Percentiles rank a stretch among this genome's conserved stretches.
Conservation (phyloP, 441 rosid genomes). For the Euphorbia celastroides region DNA sequence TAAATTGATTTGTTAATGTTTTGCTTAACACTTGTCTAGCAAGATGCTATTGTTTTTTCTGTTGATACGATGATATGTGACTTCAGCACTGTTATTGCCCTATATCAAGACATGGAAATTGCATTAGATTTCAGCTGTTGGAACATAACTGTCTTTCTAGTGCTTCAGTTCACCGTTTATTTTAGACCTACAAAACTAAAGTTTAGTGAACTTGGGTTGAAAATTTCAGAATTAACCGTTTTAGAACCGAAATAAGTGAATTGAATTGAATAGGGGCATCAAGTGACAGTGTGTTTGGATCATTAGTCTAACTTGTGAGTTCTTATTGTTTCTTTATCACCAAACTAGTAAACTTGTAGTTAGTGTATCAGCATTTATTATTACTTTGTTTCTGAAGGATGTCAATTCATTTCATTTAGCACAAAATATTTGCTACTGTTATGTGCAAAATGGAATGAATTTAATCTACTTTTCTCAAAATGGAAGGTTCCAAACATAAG, state of each 20-base stretch:
- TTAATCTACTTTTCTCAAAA: no score
- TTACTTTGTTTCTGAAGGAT: no score
- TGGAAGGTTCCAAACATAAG: no score
- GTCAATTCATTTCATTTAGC: no score
- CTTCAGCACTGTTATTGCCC: not conserved
- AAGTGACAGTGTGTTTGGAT: no score
- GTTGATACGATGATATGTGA: not conserved
- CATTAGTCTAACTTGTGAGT: no score
- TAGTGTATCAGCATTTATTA: no score
- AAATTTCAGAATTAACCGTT: not conserved
- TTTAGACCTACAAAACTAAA: not conserved
- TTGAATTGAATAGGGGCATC: not conserved
- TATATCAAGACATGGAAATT: not conserved
- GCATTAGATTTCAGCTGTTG: not conserved
- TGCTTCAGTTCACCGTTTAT: not conserved
- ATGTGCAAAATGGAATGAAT: no score
- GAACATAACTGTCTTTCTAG: not conserved
- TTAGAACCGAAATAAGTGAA: not conserved
- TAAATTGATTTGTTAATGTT: not conserved
- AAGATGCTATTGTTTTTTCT: not conserved
- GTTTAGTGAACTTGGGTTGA: not conserved
- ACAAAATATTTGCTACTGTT: no score
- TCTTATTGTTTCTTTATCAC: no score
- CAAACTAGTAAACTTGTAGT: no score
- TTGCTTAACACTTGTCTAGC: no score